Base-by-base conservation (phyloP, 139 green algal genomes). In the Mesotaenium endlicherianum region DNA sequence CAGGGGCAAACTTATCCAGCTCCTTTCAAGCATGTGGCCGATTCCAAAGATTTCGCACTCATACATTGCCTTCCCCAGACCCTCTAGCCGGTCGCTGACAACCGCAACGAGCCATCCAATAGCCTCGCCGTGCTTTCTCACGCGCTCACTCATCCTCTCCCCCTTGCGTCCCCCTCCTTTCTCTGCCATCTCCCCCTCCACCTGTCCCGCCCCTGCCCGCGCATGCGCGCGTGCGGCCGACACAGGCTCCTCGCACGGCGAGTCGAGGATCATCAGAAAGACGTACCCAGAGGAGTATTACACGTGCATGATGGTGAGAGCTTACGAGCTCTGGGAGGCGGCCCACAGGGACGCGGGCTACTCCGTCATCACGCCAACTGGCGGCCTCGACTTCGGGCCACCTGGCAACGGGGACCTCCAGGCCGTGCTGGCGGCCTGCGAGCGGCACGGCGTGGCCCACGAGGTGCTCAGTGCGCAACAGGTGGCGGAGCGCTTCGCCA, bases 231-330 rank as follows among this genome's bases (percentile, higher is more conserved):
- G n/a, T n/a, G n/a, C n/a, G n/a, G n/a, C n/a, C n/a, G n/a, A n/a
- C n/a, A n/a, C 71, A 80, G 77, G 77, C 38, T 84, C 77, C 14
- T 68, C 39, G 1, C 77, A 84, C 17, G 77, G 77, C 30, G 77
- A 84, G 58, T 84, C 77, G 31, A 20, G 77, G 20, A 84, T 84
- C 17, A 84, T 84, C 16, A 39, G 77, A n/a, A 55, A 44, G 31
- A 84, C 77, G 26, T 85, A 85, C 43, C 79, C 79, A 17, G 64
- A 85, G 53, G 79, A 85, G 36, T 80, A 70, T 14, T 85, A 85
- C 79, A 79, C 79, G 2, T 30, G 26, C 1, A 71, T 86, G 36
- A 86, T 86, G 80, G 20, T 30, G 8, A 36, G 30, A 14, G 68
- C 80, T 47, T 86, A 83, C 53, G n/a, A 20, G 16, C 39, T 86